A percentile compares a stretch with the other conserved stretches of the same genome.
Evolutionary conservation across 2,329 filamentous ascomycete species (phyloP).

Genomic region (Aspergillus sp.): DNA sequence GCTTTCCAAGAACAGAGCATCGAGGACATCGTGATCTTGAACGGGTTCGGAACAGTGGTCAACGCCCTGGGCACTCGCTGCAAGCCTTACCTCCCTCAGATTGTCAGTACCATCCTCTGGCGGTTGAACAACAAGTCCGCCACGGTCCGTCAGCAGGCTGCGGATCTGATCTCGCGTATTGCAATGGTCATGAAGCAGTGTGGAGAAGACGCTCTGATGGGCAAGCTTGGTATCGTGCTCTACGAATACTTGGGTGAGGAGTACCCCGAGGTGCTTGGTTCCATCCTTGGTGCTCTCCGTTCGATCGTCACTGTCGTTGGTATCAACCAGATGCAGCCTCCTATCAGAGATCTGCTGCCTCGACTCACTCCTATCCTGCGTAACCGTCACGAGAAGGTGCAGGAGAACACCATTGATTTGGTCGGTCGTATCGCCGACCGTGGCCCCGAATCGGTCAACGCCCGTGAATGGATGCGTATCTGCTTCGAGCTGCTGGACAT

Average conservation of each 20-base stretch:
- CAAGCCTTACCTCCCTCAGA: conserved; percentile 95
- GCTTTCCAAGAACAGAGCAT: conserved; percentile 98
- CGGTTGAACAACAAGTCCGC: conserved; percentile 97
- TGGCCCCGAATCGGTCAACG: conserved; percentile 93
- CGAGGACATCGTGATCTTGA: conserved; percentile 93
- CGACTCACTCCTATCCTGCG: conserved; percentile 96
- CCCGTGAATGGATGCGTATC: conserved; percentile 99
- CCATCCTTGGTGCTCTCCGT: conserved; percentile 89
- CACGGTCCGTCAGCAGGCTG: conserved; percentile 93
- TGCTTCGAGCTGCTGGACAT: conserved; percentile 99
- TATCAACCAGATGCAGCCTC: conserved; percentile 97
- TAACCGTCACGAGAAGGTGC: conserved; percentile 98
- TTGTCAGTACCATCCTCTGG: conserved; percentile 95
- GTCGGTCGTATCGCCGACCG: conserved; percentile 97
- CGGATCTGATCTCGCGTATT: conserved; percentile 93
- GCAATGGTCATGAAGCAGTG: conserved; percentile 99
- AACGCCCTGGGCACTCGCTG: conserved; percentile 91
- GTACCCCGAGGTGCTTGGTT: conserved; percentile 95
- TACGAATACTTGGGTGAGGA: conserved; percentile 99
- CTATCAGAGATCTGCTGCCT: conserved; percentile 92
- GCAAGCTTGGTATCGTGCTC: conserved; percentile 88
- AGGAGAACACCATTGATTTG: conserved; percentile 97
- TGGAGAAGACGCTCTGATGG: conserved; percentile 92
- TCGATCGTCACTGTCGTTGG: conserved; percentile 97
- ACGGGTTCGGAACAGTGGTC: conserved; percentile 96